Evolutionary conservation across 768 basidiomycete species (phyloP).

Genomic region (Trametopsis cervina): DNA sequence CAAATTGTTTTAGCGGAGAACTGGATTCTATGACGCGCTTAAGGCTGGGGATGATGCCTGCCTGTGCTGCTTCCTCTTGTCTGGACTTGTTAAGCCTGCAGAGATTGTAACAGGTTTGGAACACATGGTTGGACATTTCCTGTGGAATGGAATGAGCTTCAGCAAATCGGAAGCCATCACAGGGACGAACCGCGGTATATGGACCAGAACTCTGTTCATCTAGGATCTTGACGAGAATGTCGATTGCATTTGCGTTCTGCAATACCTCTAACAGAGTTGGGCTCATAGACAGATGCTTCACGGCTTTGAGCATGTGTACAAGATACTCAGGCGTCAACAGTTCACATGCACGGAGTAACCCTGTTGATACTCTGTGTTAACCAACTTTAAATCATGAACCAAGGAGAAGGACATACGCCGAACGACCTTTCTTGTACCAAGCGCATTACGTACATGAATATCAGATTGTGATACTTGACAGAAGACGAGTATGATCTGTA

Average conservation of each 20-base stretch:
- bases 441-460: slow-evolving; percentile 84
- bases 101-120: slow-evolving; percentile 96
- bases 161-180: no score
- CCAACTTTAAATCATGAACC: slow-evolving; percentile 1
- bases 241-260: slow-evolving; percentile 93
- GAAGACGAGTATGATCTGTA: slow-evolving; percentile 84
- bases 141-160: slow-evolving; percentile 25
- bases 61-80: slow-evolving; percentile 96
- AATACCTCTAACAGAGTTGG: slow-evolving; percentile 84
- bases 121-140: slow-evolving; percentile 97
- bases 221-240: slow-evolving; percentile 80
- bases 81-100: slow-evolving; percentile 90
- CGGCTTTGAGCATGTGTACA: slow-evolving; percentile 84
- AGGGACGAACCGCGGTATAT: slow-evolving; percentile 63
- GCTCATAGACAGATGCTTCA: slow-evolving; percentile 96
- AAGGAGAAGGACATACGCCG: slow-evolving; percentile 53
- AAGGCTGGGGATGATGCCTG: slow-evolving; percentile 88
- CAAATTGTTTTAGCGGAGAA: slow-evolving; percentile 95
- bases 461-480: slow-evolving; percentile 96
- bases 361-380: slow-evolving; percentile 31
- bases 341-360: slow-evolving; percentile 81
- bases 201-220: slow-evolving; percentile 74
- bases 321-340: slow-evolving; percentile 83
- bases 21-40: slow-evolving; percentile 82
- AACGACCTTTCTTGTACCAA: slow-evolving; percentile 85